phyloP scores from a whole-genome alignment of 2,329 filamentous ascomycete genomes.

The Xylariales sp. region DNA sequence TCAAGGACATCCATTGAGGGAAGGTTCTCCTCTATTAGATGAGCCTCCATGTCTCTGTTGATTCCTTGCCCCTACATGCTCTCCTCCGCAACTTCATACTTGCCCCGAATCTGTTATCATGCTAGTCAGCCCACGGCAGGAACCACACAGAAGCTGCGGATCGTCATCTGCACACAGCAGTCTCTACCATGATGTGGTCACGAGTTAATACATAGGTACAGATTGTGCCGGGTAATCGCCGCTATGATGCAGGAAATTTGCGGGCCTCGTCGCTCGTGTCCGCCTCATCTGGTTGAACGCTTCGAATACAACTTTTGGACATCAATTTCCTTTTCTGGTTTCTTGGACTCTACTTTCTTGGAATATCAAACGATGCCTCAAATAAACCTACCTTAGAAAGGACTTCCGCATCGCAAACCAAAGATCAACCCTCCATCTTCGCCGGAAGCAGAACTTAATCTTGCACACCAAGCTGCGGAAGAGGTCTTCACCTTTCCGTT shows the following conservation, averaged over 20 bases:
- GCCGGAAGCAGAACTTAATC: conserved; percentile 14
- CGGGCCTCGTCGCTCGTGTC: no score
- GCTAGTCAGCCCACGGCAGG: no score
- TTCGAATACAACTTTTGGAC: conserved; percentile 19
- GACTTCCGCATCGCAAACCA: conserved; percentile 34
- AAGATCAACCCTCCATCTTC: conserved; percentile 26
- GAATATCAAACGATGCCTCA: conserved; percentile 38
- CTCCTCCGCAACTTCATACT: no score
- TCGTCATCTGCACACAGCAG: no score
- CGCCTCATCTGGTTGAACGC: conserved; percentile 4
- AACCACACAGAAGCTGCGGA: no score
- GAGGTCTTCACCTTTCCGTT: conserved; percentile 27
- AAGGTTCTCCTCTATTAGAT: not conserved
- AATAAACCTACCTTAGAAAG: conserved; percentile 40
- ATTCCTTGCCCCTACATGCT: no score
- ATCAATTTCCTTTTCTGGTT: conserved; percentile 23
- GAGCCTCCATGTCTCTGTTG: no score
- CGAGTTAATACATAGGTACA: no score
- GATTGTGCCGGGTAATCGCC: no score
- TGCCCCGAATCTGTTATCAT: no score
- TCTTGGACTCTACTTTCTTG: conserved; percentile 28
- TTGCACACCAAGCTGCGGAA: conserved; percentile 25
- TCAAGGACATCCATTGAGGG: conserved; percentile 63
- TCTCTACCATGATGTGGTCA: no score
- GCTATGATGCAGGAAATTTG: no score